Conservation (phyloP, 352 stramenopile species). For the Phytophthora niederhauseri region DNA sequence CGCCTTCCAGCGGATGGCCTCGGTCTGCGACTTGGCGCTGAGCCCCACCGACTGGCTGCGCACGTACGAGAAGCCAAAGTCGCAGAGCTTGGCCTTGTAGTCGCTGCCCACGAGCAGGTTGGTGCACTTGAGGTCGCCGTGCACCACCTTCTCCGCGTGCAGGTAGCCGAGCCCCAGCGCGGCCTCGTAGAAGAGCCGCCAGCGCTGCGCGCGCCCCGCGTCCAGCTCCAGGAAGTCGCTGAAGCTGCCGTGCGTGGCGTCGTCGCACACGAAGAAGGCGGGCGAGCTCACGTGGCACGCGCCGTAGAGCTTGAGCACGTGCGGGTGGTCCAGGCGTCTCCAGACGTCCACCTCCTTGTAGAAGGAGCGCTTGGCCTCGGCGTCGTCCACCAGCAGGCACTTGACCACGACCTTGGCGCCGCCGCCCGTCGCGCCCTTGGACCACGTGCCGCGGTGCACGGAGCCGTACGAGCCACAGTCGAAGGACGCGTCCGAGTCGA, state of each 20-base stretch:
- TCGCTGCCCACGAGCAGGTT: constrained; percentile 74
- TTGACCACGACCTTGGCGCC: constrained; percentile 40
- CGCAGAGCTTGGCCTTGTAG: constrained; percentile 30
- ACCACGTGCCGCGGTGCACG: constrained; percentile 23
- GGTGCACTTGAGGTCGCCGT: constrained; percentile 84
- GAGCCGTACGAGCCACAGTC: constrained; percentile 29
- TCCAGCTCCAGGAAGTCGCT: constrained; percentile 26
- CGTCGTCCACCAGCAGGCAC: constrained; percentile 28
- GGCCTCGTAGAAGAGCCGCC: constrained; percentile 35
- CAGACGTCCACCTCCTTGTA: constrained; percentile 42
- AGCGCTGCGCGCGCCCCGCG: constrained; percentile 10
- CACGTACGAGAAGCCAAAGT: constrained; percentile 41
- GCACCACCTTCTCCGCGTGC: constrained; percentile 60
- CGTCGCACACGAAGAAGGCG: constrained; percentile 40
- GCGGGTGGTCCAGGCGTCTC: constrained; percentile 33
- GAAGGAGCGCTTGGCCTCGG: constrained; percentile 19
- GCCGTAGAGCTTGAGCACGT: constrained; percentile 43
- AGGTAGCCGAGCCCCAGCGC: constrained; percentile 62
- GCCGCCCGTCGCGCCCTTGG: constrained; percentile 5
- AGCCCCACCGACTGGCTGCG: constrained; percentile 21
- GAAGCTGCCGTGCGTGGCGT: constrained; percentile 28
- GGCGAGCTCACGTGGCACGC: constrained; percentile 41
- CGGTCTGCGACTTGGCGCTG: constrained; percentile 26
- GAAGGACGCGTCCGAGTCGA: constrained; percentile 4
- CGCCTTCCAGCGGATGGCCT: constrained; percentile 36